phyloP scores from a whole-genome alignment of 164 flowering plant species.

The Cinnamomum chago region DNA sequence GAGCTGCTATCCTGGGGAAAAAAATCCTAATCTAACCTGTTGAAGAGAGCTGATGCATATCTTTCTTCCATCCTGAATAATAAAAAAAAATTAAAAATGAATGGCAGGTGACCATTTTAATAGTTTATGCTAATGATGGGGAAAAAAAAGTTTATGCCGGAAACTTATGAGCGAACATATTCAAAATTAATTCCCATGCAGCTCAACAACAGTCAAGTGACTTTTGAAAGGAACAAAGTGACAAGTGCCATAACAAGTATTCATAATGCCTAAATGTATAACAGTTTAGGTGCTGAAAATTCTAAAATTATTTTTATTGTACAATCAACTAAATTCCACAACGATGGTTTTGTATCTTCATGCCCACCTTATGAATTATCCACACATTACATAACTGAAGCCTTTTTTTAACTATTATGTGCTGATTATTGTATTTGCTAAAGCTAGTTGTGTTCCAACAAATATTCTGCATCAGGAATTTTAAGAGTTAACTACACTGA shows the following conservation, averaged over 20 bases:
- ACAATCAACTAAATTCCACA: background rate
- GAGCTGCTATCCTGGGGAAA: background rate
- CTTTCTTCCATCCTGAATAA: conserved; percentile 51
- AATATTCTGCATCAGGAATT: background rate
- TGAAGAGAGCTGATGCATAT: conserved; percentile 61
- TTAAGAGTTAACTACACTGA: background rate
- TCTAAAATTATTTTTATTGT: too few species aligned
- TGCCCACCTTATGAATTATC: background rate
- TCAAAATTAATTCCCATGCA: too few species aligned
- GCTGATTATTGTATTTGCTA: too few species aligned
- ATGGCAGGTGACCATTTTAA: background rate
- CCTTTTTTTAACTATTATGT: background rate
- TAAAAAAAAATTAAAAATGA: too few species aligned
- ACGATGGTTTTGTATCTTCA: background rate
- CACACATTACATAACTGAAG: background rate
- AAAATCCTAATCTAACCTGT: conserved; percentile 49
- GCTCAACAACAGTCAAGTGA: too few species aligned
- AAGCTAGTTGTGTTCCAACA: background rate
- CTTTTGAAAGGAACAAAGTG: background rate
- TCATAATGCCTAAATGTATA: background rate
- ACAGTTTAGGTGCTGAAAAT: background rate
- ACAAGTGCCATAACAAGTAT: background rate
- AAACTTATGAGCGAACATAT: too few species aligned
- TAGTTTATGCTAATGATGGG: background rate
- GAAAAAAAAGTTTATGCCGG: too few species aligned